Evolutionary conservation across 2,329 filamentous ascomycete genomes (phyloP).

Genomic region (Phaeosphaeria sp.): DNA sequence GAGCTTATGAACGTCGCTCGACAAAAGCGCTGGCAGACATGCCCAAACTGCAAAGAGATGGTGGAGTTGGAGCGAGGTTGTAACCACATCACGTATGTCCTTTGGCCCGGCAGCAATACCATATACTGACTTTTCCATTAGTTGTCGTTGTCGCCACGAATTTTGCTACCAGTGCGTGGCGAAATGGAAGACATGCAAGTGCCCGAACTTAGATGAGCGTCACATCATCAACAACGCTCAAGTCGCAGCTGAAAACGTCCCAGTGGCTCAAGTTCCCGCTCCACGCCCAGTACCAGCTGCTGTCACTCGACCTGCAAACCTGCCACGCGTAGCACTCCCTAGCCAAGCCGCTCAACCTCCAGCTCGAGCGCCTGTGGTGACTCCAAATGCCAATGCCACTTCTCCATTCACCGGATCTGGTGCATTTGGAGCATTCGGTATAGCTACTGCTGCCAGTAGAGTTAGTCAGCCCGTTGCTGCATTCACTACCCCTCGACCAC

Average conservation of each 20-base stretch:
- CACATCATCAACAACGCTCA: conserved; percentile 5
- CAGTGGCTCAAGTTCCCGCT: background rate
- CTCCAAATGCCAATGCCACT: no score
- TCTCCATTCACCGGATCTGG: no score
- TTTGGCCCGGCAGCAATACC: no score
- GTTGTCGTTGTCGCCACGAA: conserved; percentile 63
- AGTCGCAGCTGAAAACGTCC: background rate
- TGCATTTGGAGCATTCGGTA: no score
- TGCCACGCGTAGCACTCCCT: background rate
- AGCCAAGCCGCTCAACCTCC: background rate
- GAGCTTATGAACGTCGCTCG: conserved; percentile 14
- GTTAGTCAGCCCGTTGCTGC: no score
- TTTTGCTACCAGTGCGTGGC: conserved; percentile 73
- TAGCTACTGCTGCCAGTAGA: no score
- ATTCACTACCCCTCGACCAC: no score
- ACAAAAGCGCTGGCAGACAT: conserved; percentile 18
- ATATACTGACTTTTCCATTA: no score
- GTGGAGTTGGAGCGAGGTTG: conserved; percentile 18
- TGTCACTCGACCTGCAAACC: background rate
- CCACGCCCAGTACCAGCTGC: background rate
- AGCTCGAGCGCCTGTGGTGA: background rate
- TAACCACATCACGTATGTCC: conserved; percentile 25
- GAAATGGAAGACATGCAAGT: conserved; percentile 24
- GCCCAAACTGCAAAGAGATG: conserved; percentile 22
- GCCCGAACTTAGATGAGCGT: conserved; percentile 9